Percentiles rank a stretch among this genome's conserved stretches.
Conservation (phyloP, 768 basidiomycete species). For the Leccinellum luteum region DNA sequence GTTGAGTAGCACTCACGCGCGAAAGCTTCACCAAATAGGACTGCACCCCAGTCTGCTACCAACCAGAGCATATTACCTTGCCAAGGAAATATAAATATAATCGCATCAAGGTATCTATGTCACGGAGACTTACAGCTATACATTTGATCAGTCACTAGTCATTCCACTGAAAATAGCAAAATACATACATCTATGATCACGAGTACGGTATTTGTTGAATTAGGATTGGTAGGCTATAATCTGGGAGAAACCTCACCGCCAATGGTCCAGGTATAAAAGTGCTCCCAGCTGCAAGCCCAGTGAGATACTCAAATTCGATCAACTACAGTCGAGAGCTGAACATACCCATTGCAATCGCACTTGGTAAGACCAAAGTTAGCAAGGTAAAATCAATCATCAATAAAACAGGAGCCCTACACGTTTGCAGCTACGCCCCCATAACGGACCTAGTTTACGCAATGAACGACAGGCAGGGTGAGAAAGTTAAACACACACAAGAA, state of each 20-base stretch:
- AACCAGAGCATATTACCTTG: neutral
- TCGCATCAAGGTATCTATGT: neutral
- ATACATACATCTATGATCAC: neutral
- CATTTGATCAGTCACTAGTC: neutral
- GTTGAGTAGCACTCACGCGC: neutral
- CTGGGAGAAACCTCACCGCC: neutral
- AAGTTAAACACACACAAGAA: neutral
- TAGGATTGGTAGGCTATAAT: neutral
- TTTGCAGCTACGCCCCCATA: neutral
- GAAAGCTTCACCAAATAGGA: neutral
- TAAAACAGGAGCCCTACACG: neutral
- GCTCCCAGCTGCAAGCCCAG: neutral
- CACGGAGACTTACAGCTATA: neutral
- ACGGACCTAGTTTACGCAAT: neutral
- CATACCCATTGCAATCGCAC: neutral
- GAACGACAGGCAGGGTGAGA: neutral
- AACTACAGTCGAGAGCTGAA: neutral
- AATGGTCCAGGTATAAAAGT: neutral
- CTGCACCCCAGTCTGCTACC: neutral
- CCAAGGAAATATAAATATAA: neutral
- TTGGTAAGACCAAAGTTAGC: neutral
- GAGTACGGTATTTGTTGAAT: neutral
- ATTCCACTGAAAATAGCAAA: neutral
- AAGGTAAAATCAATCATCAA: neutral
- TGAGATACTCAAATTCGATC: neutral